Percentiles rank a stretch among this genome's conserved stretches.
These are phyloP conservation scores for Phoma sp. DNA, from an alignment of 2,329 filamentous ascomycete species.

Conservation along the genomic window DNA sequence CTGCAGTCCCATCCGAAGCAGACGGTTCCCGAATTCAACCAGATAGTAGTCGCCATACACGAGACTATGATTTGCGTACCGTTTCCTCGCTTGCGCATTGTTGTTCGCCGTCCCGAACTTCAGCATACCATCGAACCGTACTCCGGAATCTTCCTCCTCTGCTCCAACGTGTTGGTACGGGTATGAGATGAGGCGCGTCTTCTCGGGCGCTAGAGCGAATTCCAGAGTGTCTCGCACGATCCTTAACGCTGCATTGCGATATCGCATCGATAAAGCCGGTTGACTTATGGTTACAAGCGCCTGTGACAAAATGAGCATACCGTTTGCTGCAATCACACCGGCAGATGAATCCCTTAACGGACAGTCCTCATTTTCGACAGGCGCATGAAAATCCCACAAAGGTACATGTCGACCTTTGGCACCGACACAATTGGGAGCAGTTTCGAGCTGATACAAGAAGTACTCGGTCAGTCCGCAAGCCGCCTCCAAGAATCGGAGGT, in stretches of 20 bases:
- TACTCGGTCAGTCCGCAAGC: slow-evolving; percentile 53
- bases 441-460: slow-evolving; percentile 51
- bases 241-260: slow-evolving; percentile 21
- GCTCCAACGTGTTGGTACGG: slow-evolving; percentile 24
- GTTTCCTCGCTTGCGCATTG: slow-evolving; percentile 49
- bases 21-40: slow-evolving; percentile 51
- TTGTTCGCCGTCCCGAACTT: slow-evolving; percentile 55
- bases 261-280: slow-evolving; percentile 33
- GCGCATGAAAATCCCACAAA: slow-evolving; percentile 59
- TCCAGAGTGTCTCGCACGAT: slow-evolving; percentile 28
- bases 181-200: slow-evolving; percentile 21
- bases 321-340: slow-evolving; percentile 50
- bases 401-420: slow-evolving; percentile 42
- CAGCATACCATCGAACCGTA: slow-evolving; percentile 51
- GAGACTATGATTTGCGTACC: slow-evolving; percentile 53
- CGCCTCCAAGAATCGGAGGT: slow-evolving; percentile 49
- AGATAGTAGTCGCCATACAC: slow-evolving; percentile 58
- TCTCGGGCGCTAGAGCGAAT: slow-evolving; percentile 34
- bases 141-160: slow-evolving; percentile 28
- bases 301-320: slow-evolving; percentile 37
- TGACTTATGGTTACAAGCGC: slow-evolving; percentile 38
- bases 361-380: slow-evolving; percentile 30
- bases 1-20: slow-evolving; percentile 40
- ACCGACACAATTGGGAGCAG: slow-evolving; percentile 18
- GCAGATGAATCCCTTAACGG: slow-evolving; percentile 52